phyloP scores from a whole-genome alignment of 176 grass and related monocot species.

The Bonia amplexicaulis region DNA sequence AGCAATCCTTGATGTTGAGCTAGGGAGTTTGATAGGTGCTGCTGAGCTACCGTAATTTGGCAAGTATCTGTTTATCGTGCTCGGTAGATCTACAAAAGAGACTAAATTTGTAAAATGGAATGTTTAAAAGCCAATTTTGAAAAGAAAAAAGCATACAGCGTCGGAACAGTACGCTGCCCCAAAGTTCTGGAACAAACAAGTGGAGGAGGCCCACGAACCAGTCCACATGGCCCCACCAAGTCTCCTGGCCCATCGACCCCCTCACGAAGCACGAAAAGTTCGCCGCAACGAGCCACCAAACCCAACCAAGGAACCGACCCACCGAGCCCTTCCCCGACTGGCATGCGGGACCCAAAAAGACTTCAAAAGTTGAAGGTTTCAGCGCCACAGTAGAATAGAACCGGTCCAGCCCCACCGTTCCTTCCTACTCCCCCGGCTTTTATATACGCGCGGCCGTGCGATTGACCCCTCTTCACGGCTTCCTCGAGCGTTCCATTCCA shows the following conservation, averaged over 20 bases:
- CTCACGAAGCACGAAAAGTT: slow-evolving; percentile 15
- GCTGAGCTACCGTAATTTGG: no score
- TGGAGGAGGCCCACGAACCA: neutral
- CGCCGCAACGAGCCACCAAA: neutral
- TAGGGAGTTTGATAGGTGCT: no score
- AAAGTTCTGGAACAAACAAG: neutral
- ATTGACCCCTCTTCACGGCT: neutral
- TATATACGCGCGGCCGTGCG: slow-evolving; percentile 1
- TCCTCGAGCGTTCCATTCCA: slow-evolving; percentile 37
- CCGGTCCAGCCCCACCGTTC: neutral
- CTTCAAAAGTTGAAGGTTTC: neutral
- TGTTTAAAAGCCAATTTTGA: no score
- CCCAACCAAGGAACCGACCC: neutral
- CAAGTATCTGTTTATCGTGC: no score
- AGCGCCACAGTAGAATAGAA: neutral
- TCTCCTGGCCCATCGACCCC: neutral
- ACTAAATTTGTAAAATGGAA: no score
- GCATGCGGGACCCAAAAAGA: neutral
- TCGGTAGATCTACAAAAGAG: no score
- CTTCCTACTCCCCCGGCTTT: neutral
- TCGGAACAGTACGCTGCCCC: neutral
- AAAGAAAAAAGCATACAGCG: no score
- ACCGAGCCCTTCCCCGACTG: neutral
- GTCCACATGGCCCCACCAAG: neutral
- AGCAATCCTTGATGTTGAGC: no score